phyloP scores from a whole-genome alignment of 208 protist species.

The Herpetomonas samuelpessoai region DNA sequence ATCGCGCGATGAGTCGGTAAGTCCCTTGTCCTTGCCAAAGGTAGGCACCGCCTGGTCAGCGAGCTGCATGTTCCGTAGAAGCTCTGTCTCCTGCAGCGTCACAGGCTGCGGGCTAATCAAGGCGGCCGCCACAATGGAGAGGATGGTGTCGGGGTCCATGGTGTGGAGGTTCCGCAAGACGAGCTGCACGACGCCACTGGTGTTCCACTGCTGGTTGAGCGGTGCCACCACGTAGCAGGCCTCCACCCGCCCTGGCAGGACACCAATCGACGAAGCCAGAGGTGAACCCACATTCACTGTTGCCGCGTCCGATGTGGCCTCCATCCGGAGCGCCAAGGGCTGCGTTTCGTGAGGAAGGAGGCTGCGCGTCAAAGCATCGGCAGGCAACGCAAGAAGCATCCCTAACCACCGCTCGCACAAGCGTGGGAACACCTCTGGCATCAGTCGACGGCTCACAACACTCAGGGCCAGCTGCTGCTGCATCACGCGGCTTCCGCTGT shows the following conservation, averaged over 20 bases:
- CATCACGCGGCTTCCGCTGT: constrained; percentile 6
- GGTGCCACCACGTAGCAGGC: constrained; percentile 55
- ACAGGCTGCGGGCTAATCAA: constrained; percentile 42
- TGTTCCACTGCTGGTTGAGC: constrained; percentile 70
- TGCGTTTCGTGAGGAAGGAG: constrained; percentile 17
- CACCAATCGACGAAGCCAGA: background rate
- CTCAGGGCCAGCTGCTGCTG: constrained; percentile 48
- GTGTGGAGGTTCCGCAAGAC: constrained; percentile 24
- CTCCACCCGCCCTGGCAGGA: constrained; percentile 54
- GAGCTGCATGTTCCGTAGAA: constrained; percentile 33
- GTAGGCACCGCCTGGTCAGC: background rate
- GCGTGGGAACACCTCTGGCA: constrained; percentile 41
- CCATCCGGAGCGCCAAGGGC: background rate
- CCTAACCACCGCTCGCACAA: constrained; percentile 35
- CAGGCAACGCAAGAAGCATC: constrained; percentile 20
- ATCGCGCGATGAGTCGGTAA: no score
- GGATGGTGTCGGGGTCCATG: constrained; percentile 6
- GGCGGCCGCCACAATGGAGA: constrained; percentile 50
- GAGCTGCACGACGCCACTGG: constrained; percentile 52
- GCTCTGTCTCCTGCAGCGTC: constrained; percentile 24
- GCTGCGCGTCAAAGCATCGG: constrained; percentile 20
- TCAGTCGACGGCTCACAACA: constrained; percentile 38
- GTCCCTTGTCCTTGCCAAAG: background rate
- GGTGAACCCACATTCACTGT: background rate
- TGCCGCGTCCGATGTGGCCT: constrained; percentile 4